These are phyloP conservation scores for Glonium stellatum DNA, from an alignment of 495 filamentous ascomycete species.

Conservation along the genomic window DNA sequence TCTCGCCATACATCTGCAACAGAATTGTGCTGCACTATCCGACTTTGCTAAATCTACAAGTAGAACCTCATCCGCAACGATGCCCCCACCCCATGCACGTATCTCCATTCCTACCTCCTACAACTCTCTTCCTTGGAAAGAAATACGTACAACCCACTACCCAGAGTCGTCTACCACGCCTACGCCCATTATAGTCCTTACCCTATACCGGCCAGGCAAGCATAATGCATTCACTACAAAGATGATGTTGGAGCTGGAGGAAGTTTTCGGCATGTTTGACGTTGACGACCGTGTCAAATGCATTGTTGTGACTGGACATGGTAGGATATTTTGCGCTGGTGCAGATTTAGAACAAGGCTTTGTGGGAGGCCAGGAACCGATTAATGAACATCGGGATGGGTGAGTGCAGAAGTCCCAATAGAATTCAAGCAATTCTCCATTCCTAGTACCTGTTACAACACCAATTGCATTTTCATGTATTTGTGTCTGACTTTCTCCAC, in stretches of 20 bases:
- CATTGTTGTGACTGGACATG: conserved; percentile 53
- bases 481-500: not conserved
- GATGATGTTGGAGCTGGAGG: conserved; percentile 51
- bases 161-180: conserved; percentile 42
- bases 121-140: conserved; percentile 38
- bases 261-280: conserved; percentile 49
- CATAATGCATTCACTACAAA: conserved; percentile 56
- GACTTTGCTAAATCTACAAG: not conserved
- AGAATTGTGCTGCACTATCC: not conserved
- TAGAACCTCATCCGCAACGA: not conserved
- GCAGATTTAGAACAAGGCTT: conserved; percentile 56
- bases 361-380: conserved; percentile 29
- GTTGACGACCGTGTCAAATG: conserved; percentile 46
- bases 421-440: not conserved
- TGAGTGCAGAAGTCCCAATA: conserved; percentile 15
- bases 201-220: conserved; percentile 50
- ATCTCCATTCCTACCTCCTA: conserved; percentile 34
- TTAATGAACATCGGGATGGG: conserved; percentile 44
- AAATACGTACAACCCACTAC: conserved; percentile 51
- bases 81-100: not conserved
- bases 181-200: conserved; percentile 52
- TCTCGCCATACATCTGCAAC: not conserved
- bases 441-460: not conserved
- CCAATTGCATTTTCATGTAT: not conserved
- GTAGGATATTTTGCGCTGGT: conserved; percentile 59